These are phyloP conservation scores for Ettlia oleoabundans DNA, from an alignment of 139 green algal species.

Conservation along the genomic window DNA sequence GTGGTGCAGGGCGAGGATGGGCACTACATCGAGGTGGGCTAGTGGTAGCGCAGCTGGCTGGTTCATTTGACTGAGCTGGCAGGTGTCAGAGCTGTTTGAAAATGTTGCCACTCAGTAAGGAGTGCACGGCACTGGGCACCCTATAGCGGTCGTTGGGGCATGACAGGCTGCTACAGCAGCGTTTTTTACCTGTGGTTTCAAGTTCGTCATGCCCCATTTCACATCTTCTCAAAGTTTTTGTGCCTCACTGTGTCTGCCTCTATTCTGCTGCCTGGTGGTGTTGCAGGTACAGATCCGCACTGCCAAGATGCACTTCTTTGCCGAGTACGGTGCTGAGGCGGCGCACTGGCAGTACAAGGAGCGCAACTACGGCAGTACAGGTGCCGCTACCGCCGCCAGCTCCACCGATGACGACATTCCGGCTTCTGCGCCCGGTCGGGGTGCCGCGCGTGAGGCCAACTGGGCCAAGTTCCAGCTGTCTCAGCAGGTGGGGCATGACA, in stretches of 20 bases:
- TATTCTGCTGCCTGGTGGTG: neutral
- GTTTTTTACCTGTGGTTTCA: too few species aligned
- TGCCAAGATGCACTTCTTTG: slow-evolving; percentile 92
- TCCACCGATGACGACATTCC: slow-evolving; percentile 3
- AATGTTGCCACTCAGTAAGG: too few species aligned
- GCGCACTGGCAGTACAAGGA: slow-evolving; percentile 99
- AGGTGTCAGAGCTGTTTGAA: too few species aligned
- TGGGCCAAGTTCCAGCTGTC: slow-evolving; percentile 43
- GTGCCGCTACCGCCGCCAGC: neutral
- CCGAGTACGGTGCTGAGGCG: slow-evolving; percentile 89
- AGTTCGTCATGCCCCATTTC: too few species aligned
- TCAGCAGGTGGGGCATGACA: slow-evolving; percentile 21
- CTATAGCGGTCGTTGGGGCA: too few species aligned
- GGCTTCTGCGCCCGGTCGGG: neutral
- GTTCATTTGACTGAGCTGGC: too few species aligned
- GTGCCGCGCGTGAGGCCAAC: slow-evolving; percentile 33
- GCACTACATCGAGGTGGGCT: slow-evolving; percentile 71
- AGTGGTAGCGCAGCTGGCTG: too few species aligned
- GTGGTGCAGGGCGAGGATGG: slow-evolving; percentile 59
- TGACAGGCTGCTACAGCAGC: too few species aligned
- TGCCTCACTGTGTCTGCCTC: neutral
- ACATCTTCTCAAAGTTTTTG: too few species aligned
- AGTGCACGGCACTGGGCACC: too few species aligned
- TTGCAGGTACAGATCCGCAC: slow-evolving; percentile 90
- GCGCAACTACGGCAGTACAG: slow-evolving; percentile 8